These are phyloP conservation scores for Sistotremastrum niveocremeum DNA, from an alignment of 768 basidiomycete species.

Conservation along the genomic window DNA sequence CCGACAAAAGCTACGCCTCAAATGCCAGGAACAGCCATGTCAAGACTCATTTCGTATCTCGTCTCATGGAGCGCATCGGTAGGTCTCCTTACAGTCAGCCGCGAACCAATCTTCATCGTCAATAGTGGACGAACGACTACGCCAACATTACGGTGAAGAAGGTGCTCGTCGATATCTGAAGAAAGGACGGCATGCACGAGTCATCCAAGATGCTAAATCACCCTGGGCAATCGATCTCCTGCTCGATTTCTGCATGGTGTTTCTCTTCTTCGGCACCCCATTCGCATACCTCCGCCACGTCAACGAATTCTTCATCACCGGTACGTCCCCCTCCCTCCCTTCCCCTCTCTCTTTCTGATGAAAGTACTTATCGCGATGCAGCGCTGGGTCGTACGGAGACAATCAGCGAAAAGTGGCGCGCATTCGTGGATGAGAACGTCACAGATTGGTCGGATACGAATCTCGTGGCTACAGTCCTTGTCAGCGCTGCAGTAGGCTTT, in stretches of 20 bases:
- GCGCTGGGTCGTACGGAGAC: constrained; percentile 3
- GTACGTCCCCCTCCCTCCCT: too few relatives aligned
- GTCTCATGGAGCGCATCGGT: constrained; percentile 1
- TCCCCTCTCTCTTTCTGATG: too few relatives aligned
- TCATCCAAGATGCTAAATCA: background rate
- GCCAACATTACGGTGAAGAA: constrained; percentile 1
- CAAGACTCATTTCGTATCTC: constrained; percentile 2
- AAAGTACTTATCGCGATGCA: too few relatives aligned
- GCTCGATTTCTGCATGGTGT: background rate
- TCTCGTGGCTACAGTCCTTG: constrained; percentile 2
- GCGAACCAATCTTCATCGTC: background rate
- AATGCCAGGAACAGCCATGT: background rate
- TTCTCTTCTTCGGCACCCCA: constrained; percentile 3
- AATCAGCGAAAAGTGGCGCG: constrained; percentile 1
- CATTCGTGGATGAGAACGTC: constrained; percentile 4
- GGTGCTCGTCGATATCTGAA: constrained; percentile 1
- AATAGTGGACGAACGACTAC: constrained; percentile 1
- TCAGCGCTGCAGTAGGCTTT: constrained; percentile 5
- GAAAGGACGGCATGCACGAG: background rate
- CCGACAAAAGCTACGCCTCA: background rate
- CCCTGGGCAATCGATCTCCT: background rate
- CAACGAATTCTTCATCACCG: constrained; percentile 2
- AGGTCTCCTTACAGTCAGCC: background rate
- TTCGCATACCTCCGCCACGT: constrained; percentile 3
- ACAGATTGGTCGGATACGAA: constrained; percentile 4